phyloP scores from a whole-genome alignment of 306 rosid species.

The Lathyrus oleraceus region DNA sequence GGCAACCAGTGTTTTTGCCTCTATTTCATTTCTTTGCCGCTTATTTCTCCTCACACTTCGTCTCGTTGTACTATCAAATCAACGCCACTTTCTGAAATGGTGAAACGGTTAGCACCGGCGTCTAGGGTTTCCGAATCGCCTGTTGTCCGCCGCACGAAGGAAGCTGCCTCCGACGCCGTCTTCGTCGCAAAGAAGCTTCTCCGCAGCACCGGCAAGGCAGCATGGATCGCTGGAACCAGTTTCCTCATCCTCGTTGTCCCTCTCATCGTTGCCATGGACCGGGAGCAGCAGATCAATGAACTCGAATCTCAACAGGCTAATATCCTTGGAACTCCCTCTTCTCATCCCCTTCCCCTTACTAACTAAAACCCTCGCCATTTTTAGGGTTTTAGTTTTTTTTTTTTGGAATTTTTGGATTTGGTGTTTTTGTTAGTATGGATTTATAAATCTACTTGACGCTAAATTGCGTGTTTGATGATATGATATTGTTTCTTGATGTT shows the following conservation, averaged over 20 bases:
- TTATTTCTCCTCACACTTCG: no score
- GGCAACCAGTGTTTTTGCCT: no score
- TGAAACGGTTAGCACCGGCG: background rate
- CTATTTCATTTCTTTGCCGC: no score
- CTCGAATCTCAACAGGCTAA: slow-evolving; percentile 82
- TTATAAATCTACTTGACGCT: background rate
- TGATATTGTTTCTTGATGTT: background rate
- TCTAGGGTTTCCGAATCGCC: slow-evolving; percentile 10
- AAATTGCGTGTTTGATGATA: background rate
- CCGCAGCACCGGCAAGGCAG: slow-evolving; percentile 81
- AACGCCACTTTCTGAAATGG: background rate
- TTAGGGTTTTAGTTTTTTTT: background rate
- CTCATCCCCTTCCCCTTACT: background rate
- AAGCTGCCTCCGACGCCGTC: background rate
- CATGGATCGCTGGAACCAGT: slow-evolving; percentile 83
- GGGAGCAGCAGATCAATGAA: slow-evolving; percentile 78
- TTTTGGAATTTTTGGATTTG: background rate
- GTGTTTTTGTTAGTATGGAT: background rate
- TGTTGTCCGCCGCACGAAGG: background rate
- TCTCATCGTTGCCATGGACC: slow-evolving; percentile 77
- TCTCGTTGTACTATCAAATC: no score
- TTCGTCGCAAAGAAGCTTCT: slow-evolving; percentile 43
- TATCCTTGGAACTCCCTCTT: slow-evolving; percentile 58
- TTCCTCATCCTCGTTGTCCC: slow-evolving; percentile 72
- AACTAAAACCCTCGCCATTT: background rate